Conservation (phyloP, 495 filamentous ascomycete genomes). For the Diplogelasinospora grovesii region DNA sequence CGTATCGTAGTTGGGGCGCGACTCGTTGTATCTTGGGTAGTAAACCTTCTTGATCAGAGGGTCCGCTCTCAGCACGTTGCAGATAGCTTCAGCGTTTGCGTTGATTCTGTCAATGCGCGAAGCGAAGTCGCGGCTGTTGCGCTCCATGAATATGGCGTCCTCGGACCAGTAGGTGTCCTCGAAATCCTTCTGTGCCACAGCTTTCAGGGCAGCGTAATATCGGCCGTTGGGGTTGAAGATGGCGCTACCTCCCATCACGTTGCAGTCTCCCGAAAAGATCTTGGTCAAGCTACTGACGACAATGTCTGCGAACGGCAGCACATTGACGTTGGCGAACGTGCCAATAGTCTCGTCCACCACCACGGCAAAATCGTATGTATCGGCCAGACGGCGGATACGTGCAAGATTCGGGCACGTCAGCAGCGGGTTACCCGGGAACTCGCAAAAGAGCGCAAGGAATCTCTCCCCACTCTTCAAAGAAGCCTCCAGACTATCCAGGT, state of each 20-base stretch:
- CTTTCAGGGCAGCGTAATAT: slow-evolving; percentile 65
- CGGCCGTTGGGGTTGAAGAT: slow-evolving; percentile 75
- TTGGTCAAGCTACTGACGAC: slow-evolving; percentile 94
- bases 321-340: slow-evolving; percentile 92
- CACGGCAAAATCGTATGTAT: slow-evolving; percentile 80
- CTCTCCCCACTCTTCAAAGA: slow-evolving; percentile 66
- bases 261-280: slow-evolving; percentile 93
- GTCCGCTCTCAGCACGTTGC: slow-evolving; percentile 51
- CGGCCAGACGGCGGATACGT: slow-evolving; percentile 72
- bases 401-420: slow-evolving; percentile 75
- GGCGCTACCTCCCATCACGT: slow-evolving; percentile 92
- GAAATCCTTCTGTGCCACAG: slow-evolving; percentile 53
- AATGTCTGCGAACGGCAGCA: slow-evolving; percentile 81
- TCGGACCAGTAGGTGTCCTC: slow-evolving; percentile 92
- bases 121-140: slow-evolving; percentile 91
- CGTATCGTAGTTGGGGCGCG: slow-evolving; percentile 65
- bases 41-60: slow-evolving; percentile 70
- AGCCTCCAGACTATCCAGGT: slow-evolving; percentile 79
- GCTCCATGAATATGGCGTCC: slow-evolving; percentile 89
- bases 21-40: slow-evolving; percentile 75
- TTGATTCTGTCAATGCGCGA: slow-evolving; percentile 80
- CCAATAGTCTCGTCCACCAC: slow-evolving; percentile 95
- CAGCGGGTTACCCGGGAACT: slow-evolving; percentile 90
- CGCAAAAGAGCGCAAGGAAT: slow-evolving; percentile 83
- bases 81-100: slow-evolving; percentile 76